A percentile compares a stretch with the other conserved stretches of the same genome.
These are phyloP conservation scores for Hypsizygus marmoreus DNA, from an alignment of 768 basidiomycete genomes.

Conservation along the genomic window DNA sequence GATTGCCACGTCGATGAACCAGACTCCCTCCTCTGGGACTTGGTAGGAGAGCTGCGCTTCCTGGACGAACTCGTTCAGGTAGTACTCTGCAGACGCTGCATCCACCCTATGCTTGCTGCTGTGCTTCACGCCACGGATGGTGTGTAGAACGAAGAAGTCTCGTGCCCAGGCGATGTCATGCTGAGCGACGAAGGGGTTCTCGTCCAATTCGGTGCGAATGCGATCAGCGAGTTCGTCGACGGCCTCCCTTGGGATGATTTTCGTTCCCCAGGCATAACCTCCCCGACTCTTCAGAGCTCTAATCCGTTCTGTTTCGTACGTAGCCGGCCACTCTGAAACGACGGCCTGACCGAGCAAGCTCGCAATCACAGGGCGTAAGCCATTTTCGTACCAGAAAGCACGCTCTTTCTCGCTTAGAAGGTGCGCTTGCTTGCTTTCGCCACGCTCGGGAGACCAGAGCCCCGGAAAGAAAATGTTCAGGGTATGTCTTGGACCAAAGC, in stretches of 20 bases:
- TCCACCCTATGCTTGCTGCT: conserved; percentile 13
- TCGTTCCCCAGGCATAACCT: conserved; percentile 16
- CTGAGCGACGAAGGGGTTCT: neutral
- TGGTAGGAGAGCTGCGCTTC: neutral
- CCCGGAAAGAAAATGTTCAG: conserved; percentile 28
- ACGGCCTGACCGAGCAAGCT: neutral
- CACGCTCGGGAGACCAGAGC: conserved; percentile 14
- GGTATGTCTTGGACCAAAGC: conserved; percentile 16
- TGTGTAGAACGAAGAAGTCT: conserved; percentile 27
- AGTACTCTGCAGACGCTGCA: neutral
- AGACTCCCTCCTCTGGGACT: conserved; percentile 1
- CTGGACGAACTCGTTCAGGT: neutral
- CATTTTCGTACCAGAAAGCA: conserved; percentile 22
- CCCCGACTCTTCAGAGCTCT: conserved; percentile 20
- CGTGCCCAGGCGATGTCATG: conserved; percentile 16
- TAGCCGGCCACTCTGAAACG: conserved; percentile 27
- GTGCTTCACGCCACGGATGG: conserved; percentile 28
- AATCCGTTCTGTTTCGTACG: conserved; percentile 19
- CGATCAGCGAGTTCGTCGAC: conserved; percentile 10
- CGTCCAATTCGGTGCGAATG: conserved; percentile 14
- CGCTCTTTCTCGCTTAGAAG: conserved; percentile 12
- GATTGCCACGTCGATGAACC: conserved; percentile 25
- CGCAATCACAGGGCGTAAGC: conserved; percentile 24
- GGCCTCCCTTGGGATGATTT: conserved; percentile 12
- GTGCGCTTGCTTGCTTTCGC: neutral